Evolutionary conservation across 1,139 yeast genomes (phyloP), one percentile per base, ranked within the genome.

Genomic region (Magnusiomyces fungicola): DNA sequence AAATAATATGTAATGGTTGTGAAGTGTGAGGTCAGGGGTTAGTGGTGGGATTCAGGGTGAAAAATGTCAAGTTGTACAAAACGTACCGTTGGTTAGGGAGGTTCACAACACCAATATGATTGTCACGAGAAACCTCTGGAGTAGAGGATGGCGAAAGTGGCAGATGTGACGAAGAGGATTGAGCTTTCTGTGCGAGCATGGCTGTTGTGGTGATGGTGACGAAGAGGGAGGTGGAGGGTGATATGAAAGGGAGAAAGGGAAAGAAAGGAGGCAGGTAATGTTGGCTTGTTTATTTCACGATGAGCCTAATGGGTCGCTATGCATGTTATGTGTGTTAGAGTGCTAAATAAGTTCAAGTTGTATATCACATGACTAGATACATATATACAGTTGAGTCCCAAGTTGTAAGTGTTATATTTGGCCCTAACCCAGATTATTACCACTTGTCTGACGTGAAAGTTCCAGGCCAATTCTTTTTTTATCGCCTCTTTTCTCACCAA

Each of bases 21-120:
- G n/a, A n/a, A n/a, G n/a, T n/a, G n/a, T n/a, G n/a, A n/a, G n/a
- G n/a, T n/a, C n/a, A n/a, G n/a, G n/a, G n/a, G n/a, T n/a, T n/a
- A n/a, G n/a, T n/a, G n/a, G n/a, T n/a, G n/a, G n/a, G n/a, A n/a
- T n/a, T n/a, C n/a, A n/a, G n/a, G n/a, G n/a, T n/a, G n/a, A n/a
- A n/a, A n/a, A n/a, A n/a, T n/a, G n/a, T n/a, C n/a, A n/a, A n/a
- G n/a, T n/a, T n/a, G n/a, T n/a, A n/a, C n/a, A n/a, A n/a, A n/a
- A 75, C 84, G 53, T 71, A 81, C 83, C 94, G 78, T 73, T 92
- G 98, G 65, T 89, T 89, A 51, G 98, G 97, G 61, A 92, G 76
- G 61, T 87, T 85, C 50, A 95, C 80, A 60, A 90, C 81, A 55
- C 98, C 98, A 58, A 90, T 72, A 19, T 47, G 43, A 27, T 38